Evolutionary conservation across 2,329 filamentous ascomycete species (phyloP).

Genomic region (Dissoconium aciculare): DNA sequence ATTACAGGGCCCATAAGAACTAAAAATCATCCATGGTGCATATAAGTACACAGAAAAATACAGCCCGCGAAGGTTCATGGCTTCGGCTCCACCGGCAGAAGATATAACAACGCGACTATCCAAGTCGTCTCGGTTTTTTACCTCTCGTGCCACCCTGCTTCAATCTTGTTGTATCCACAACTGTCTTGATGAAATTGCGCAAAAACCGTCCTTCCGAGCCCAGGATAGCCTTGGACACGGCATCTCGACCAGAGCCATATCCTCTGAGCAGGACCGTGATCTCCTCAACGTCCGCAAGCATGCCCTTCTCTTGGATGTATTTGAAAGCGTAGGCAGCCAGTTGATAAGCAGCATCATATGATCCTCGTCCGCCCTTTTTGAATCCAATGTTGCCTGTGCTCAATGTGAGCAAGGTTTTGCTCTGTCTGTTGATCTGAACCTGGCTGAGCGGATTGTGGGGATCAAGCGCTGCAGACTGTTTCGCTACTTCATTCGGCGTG

Average conservation of each 20-base stretch:
- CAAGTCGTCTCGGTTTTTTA: slow-evolving; percentile 67
- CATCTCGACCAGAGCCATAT: slow-evolving; percentile 76
- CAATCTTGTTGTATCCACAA: slow-evolving; percentile 73
- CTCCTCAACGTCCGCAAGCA: slow-evolving; percentile 57
- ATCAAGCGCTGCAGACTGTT: slow-evolving; percentile 14
- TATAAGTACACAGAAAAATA: too few relatives aligned
- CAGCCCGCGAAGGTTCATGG: too few relatives aligned
- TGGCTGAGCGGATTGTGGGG: slow-evolving; percentile 15
- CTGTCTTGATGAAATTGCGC: slow-evolving; percentile 57
- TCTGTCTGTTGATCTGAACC: slow-evolving; percentile 37
- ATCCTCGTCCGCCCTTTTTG: slow-evolving; percentile 60
- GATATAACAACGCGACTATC: too few relatives aligned
- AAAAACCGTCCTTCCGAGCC: slow-evolving; percentile 69
- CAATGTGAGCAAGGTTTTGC: slow-evolving; percentile 60
- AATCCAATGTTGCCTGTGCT: slow-evolving; percentile 87
- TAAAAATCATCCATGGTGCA: too few relatives aligned
- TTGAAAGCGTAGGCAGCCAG: slow-evolving; percentile 69
- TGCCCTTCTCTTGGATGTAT: slow-evolving; percentile 67
- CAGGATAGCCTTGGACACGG: slow-evolving; percentile 75
- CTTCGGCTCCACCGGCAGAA: too few relatives aligned
- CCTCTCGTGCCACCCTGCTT: slow-evolving; percentile 95
- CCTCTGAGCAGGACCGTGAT: slow-evolving; percentile 73
- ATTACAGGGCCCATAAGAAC: too few relatives aligned
- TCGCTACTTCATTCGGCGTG: slow-evolving; percentile 34
- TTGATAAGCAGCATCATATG: slow-evolving; percentile 88